Percentiles rank a stretch among this genome's conserved stretches.
Conservation (phyloP, 306 rosid genomes). For the Gleditsia sinensis region DNA sequence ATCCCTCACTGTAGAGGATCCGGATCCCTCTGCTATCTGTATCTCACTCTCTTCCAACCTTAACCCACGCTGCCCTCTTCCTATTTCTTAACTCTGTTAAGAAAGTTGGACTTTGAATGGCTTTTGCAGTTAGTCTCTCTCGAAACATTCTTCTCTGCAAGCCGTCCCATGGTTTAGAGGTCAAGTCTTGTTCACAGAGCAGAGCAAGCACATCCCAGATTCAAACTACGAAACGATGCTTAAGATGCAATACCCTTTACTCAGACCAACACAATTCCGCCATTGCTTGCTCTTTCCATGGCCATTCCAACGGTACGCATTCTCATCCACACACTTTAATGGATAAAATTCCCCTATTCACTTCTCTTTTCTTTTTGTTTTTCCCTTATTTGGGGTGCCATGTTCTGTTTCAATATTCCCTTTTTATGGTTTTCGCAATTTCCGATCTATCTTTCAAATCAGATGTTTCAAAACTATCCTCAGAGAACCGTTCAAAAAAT, state of each 20-base stretch:
- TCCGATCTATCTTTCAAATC: not conserved
- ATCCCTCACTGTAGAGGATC: too few relatives aligned
- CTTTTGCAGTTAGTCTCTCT: constrained; percentile 13
- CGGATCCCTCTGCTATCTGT: too few relatives aligned
- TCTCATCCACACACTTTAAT: not conserved
- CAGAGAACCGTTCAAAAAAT: not conserved
- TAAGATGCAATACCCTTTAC: constrained; percentile 73
- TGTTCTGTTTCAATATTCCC: too few relatives aligned
- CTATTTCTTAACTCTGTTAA: not conserved
- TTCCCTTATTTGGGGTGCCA: not conserved
- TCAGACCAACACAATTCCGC: constrained; percentile 45
- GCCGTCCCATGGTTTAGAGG: constrained; percentile 29
- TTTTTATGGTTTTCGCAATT: not conserved
- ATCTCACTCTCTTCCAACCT: too few relatives aligned
- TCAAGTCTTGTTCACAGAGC: constrained; percentile 41
- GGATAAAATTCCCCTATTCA: not conserved
- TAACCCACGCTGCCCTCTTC: too few relatives aligned
- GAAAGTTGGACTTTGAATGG: constrained; percentile 31
- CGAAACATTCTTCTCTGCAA: constrained; percentile 31
- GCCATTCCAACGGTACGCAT: constrained; percentile 70
- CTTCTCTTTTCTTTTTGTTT: not conserved
- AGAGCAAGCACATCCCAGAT: constrained; percentile 20
- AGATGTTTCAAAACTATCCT: not conserved
- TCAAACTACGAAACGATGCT: constrained; percentile 51
- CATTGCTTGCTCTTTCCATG: constrained; percentile 80